Evolutionary conservation across 2,329 filamentous ascomycete species (phyloP).

Genomic region (Ramularia collo-cygni): DNA sequence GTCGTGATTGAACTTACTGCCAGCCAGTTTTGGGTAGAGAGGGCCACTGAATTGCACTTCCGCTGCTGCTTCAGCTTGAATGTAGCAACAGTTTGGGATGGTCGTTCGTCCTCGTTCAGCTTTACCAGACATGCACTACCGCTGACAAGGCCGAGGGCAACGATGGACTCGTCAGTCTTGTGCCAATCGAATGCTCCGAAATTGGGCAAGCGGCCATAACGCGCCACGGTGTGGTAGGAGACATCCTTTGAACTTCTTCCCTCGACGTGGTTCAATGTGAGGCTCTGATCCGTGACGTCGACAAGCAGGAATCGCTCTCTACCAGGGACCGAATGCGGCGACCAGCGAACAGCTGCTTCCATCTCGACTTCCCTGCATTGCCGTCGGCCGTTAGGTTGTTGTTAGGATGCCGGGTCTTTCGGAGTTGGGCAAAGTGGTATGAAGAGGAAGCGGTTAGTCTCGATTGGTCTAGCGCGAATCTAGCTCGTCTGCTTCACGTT

Average conservation of each 20-base stretch:
- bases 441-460: too few relatives aligned
- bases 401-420: too few relatives aligned
- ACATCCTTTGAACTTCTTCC: conserved; percentile 32
- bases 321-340: conserved; percentile 48
- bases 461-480: too few relatives aligned
- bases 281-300: conserved; percentile 53
- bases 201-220: conserved; percentile 45
- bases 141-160: conserved; percentile 67
- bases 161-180: conserved; percentile 54
- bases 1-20: conserved; percentile 70
- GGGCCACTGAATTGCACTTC: conserved; percentile 74
- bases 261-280: conserved; percentile 50
- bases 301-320: conserved; percentile 54
- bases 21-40: conserved; percentile 63
- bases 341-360: conserved; percentile 55
- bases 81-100: conserved; percentile 45
- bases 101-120: conserved; percentile 55
- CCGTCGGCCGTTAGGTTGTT: not conserved
- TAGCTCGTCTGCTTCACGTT: too few relatives aligned
- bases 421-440: too few relatives aligned
- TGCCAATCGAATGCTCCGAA: conserved; percentile 64
- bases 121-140: conserved; percentile 70
- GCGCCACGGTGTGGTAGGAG: conserved; percentile 47
- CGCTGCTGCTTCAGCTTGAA: conserved; percentile 68
- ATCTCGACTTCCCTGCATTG: conserved; percentile 5